Conservation (phyloP, 768 basidiomycete species). For the Auricularia sp. region DNA sequence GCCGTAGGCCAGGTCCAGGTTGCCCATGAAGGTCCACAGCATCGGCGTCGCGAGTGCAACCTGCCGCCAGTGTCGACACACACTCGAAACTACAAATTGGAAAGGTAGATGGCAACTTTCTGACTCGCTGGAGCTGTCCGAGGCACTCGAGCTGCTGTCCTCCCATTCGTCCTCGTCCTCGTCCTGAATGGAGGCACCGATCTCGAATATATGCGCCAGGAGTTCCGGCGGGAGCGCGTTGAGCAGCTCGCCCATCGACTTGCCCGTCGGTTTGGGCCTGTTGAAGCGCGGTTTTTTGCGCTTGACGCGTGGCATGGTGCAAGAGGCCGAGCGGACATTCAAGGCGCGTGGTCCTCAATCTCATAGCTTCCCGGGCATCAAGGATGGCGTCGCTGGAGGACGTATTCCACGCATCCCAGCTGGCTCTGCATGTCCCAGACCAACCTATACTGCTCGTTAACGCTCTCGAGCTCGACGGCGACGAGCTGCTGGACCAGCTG, state of each 20-base stretch:
- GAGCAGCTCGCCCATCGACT: constrained; percentile 16
- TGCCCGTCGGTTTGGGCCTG: too few relatives aligned
- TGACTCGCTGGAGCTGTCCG: neutral
- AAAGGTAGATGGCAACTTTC: neutral
- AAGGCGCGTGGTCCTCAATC: neutral
- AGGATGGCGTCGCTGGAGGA: constrained; percentile 40
- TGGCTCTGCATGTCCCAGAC: constrained; percentile 58
- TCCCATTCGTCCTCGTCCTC: constrained; percentile 2
- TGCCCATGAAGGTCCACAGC: constrained; percentile 22
- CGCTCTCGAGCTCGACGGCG: constrained; percentile 21
- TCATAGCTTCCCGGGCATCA: neutral
- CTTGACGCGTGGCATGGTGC: too few relatives aligned
- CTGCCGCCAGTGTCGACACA: constrained; percentile 15
- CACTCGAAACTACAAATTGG: constrained; percentile 22
- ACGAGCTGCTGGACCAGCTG: constrained; percentile 48
- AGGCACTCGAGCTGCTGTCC: neutral
- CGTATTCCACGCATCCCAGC: constrained; percentile 46
- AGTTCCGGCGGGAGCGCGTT: constrained; percentile 48
- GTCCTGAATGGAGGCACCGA: constrained; percentile 25
- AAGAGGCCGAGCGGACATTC: too few relatives aligned
- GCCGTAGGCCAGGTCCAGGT: constrained; percentile 14
- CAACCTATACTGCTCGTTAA: constrained; percentile 52
- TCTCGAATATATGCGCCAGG: constrained; percentile 43
- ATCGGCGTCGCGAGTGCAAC: constrained; percentile 16
- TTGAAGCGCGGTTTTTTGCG: too few relatives aligned